Evolutionary conservation across 2,329 filamentous ascomycete species (phyloP), one percentile per base, ranked within the genome.

Genomic region (Periconia digitata): DNA sequence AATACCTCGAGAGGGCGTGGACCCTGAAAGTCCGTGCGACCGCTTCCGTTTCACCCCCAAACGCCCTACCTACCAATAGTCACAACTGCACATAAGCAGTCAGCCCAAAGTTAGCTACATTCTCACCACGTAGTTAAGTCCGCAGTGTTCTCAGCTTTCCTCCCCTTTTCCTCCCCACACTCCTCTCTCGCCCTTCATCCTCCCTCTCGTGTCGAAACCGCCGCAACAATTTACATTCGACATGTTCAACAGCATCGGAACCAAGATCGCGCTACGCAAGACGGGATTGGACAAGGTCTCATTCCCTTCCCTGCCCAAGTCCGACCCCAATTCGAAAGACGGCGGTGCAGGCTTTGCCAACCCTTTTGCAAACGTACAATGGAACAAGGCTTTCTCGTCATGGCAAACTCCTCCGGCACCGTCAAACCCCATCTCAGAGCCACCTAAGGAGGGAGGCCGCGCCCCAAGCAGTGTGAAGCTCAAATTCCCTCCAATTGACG

Each of bases 211-310:
- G 17, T 32, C 36, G 20, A n/a, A 29, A 36, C 41, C 18, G 40
- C 35, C 22, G 44, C 49, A 48, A 18, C 43, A 34, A 40, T 8
- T 35, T 20, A 40, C 47, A 29, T 39, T 36, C 38, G 69, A 60
- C 46, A 84, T 84, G 81, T 76, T 84, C 62, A 76, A 77, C 58
- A 78, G 73, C 54, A 69, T 85, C 47, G 76, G 77, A 15, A 80
- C 81, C 39, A 84, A 84, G 67, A 69, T 84, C 54, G 82, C 81
- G 51, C 73, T 85, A 56, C 80, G 75, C 55, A 83, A 81, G 62
- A 76, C 76, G 43, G 81, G 82, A 61, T 65, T 84, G 46, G 74
- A 78, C 34, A 77, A 73, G 66, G 72, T 83, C 55, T 67, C 75
- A 40, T 69, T 84, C 47, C 50, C 67, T 46, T 63, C 63, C 43